phyloP scores from a whole-genome alignment of 2,329 filamentous ascomycete genomes.

The Ophiocordyceps camponoti-saundersi region DNA sequence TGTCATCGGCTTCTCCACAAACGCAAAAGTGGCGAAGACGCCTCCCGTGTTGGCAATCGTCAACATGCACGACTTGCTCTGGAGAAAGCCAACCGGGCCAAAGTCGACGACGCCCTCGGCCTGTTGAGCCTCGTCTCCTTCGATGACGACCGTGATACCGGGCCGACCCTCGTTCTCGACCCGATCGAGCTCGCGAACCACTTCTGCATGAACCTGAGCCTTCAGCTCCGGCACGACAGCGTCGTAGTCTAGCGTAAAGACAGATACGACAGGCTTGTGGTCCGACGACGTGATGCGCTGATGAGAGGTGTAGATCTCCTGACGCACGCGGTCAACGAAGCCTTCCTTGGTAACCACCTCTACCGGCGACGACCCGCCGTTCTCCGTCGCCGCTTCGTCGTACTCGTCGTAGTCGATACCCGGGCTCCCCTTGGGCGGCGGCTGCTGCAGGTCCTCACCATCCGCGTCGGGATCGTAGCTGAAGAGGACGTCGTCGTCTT shows the following conservation, averaged over 20 bases:
- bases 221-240: slow-evolving; percentile 75
- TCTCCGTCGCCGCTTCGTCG: slow-evolving; percentile 27
- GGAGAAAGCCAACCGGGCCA: slow-evolving; percentile 54
- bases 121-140: slow-evolving; percentile 31
- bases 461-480: slow-evolving; percentile 80
- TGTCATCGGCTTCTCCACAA: slow-evolving; percentile 52
- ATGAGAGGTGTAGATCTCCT: slow-evolving; percentile 66
- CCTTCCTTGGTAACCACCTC: slow-evolving; percentile 16
- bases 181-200: slow-evolving; percentile 74
- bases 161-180: slow-evolving; percentile 84
- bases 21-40: slow-evolving; percentile 61
- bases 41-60: slow-evolving; percentile 88
- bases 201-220: slow-evolving; percentile 67
- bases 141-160: slow-evolving; percentile 65
- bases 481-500: slow-evolving; percentile 74
- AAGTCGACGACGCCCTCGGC: slow-evolving; percentile 49
- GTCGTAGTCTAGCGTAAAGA: slow-evolving; percentile 75
- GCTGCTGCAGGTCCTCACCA: slow-evolving; percentile 18
- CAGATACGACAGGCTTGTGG: slow-evolving; percentile 76
- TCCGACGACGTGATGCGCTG: slow-evolving; percentile 85
- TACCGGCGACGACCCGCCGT: slow-evolving; percentile 24
- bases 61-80: slow-evolving; percentile 46
- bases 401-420: slow-evolving; percentile 44
- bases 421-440: slow-evolving; percentile 8
- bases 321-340: slow-evolving; percentile 32